phyloP scores from a whole-genome alignment of 2,329 filamentous ascomycete species.

The Sphaerulina populicola region DNA sequence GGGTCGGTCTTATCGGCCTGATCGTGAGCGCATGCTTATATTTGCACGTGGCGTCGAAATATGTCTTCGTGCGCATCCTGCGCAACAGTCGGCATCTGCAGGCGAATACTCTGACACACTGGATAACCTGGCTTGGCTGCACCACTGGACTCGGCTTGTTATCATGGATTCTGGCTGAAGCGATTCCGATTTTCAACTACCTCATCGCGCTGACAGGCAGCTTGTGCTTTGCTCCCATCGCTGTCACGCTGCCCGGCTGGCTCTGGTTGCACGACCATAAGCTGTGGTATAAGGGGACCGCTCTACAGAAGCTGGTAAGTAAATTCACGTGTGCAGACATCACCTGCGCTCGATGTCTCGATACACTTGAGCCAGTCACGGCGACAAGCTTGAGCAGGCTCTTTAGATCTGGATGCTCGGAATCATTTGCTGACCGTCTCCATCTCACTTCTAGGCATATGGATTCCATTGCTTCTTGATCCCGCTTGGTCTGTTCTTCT shows the following conservation, averaged over 20 bases:
- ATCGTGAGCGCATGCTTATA: constrained; percentile 44
- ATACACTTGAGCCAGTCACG: too few species aligned
- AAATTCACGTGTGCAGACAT: too few species aligned
- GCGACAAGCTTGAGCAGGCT: too few species aligned
- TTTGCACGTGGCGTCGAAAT: constrained; percentile 47
- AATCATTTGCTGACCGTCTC: too few species aligned
- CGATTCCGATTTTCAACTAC: constrained; percentile 50
- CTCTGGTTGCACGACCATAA: constrained; percentile 47
- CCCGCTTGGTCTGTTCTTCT: constrained; percentile 41
- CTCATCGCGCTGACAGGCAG: constrained; percentile 44
- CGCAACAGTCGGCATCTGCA: constrained; percentile 46
- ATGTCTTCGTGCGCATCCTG: constrained; percentile 49
- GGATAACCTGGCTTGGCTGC: constrained; percentile 45
- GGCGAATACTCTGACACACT: constrained; percentile 45
- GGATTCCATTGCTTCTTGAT: constrained; percentile 39
- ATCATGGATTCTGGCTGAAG: constrained; percentile 46
- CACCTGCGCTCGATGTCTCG: too few species aligned
- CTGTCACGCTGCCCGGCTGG: constrained; percentile 42
- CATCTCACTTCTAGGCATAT: constrained; percentile 25
- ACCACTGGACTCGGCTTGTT: constrained; percentile 38
- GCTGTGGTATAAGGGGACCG: constrained; percentile 35
- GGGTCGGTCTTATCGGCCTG: constrained; percentile 50
- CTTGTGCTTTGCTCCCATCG: constrained; percentile 46
- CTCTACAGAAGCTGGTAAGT: constrained; percentile 27
- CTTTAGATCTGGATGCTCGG: too few species aligned